phyloP scores from a whole-genome alignment of 495 filamentous ascomycete species.

The Penicillium argentinense region DNA sequence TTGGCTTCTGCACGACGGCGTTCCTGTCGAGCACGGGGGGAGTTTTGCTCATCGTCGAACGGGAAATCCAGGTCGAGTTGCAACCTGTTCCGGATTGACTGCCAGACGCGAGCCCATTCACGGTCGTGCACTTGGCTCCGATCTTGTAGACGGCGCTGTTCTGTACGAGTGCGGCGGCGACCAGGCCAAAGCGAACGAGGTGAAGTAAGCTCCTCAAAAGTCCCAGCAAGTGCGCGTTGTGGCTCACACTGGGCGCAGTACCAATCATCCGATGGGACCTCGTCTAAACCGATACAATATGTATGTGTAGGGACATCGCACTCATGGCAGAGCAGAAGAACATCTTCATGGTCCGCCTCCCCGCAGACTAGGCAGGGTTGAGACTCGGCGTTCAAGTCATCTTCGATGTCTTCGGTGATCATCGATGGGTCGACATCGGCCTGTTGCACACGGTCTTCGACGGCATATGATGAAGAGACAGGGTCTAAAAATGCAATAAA shows the following conservation, averaged over 20 bases:
- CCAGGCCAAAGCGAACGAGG: constrained; percentile 37
- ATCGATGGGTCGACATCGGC: constrained; percentile 82
- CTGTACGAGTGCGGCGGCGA: constrained; percentile 51
- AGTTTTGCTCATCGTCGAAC: constrained; percentile 69
- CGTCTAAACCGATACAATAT: constrained; percentile 78
- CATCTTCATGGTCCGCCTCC: constrained; percentile 69
- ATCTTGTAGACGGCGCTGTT: constrained; percentile 43
- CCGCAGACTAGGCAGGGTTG: constrained; percentile 82
- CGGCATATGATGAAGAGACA: constrained; percentile 74
- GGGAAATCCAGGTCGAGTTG: constrained; percentile 87
- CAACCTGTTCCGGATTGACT: constrained; percentile 61
- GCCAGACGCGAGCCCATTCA: constrained; percentile 68
- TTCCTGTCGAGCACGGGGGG: constrained; percentile 48
- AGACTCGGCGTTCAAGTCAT: constrained; percentile 57
- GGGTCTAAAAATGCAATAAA: constrained; percentile 51
- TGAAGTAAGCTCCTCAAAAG: too few relatives aligned
- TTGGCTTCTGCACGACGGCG: constrained; percentile 60
- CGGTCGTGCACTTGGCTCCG: constrained; percentile 47
- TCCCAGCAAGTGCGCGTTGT: constrained; percentile 49
- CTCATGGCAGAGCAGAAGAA: constrained; percentile 81
- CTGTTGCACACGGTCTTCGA: constrained; percentile 86
- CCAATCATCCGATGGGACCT: constrained; percentile 73
- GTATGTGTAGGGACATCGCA: constrained; percentile 85
- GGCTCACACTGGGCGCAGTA: constrained; percentile 77
- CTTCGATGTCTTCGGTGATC: constrained; percentile 71